Percentiles rank a stretch among this genome's conserved stretches.
phyloP scores from a whole-genome alignment of 306 rosid genomes.

The Malus orientalis region DNA sequence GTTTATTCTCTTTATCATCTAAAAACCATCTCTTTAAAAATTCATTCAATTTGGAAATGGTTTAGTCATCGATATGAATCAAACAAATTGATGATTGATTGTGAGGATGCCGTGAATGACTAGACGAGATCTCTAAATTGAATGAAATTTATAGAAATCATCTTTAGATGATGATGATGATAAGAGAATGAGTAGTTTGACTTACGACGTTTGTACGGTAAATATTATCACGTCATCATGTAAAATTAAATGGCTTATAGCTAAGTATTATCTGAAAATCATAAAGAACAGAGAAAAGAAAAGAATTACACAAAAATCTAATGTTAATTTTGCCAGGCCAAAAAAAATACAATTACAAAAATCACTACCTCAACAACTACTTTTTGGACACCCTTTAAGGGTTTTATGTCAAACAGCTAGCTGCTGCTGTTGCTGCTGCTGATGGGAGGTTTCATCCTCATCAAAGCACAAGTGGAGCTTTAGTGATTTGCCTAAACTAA shows the following conservation, averaged over 20 bases:
- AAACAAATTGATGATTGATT: neutral
- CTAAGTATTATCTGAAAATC: too few species aligned
- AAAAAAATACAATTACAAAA: slow-evolving; percentile 3
- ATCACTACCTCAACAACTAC: slow-evolving; percentile 23
- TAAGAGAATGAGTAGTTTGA: neutral
- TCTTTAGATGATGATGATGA: neutral
- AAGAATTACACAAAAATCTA: neutral
- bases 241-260: neutral
- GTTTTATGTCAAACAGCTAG: slow-evolving; percentile 51
- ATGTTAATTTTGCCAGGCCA: slow-evolving; percentile 20
- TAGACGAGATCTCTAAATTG: neutral
- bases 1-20: neutral
- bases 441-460: slow-evolving; percentile 73
- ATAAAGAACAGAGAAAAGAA: neutral
- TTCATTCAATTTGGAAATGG: neutral
- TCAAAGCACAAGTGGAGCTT: slow-evolving; percentile 53
- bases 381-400: slow-evolving; percentile 9
- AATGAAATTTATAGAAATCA: too few species aligned
- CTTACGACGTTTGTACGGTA: too few species aligned
- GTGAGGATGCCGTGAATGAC: neutral
- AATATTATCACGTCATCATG: neutral
- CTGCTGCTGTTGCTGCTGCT: slow-evolving; percentile 35
- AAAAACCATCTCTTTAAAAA: too few species aligned
- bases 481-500: slow-evolving; percentile 39
- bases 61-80: neutral